Conservation (phyloP, 805 yeast species). For the Schwanniomyces yamadae region DNA sequence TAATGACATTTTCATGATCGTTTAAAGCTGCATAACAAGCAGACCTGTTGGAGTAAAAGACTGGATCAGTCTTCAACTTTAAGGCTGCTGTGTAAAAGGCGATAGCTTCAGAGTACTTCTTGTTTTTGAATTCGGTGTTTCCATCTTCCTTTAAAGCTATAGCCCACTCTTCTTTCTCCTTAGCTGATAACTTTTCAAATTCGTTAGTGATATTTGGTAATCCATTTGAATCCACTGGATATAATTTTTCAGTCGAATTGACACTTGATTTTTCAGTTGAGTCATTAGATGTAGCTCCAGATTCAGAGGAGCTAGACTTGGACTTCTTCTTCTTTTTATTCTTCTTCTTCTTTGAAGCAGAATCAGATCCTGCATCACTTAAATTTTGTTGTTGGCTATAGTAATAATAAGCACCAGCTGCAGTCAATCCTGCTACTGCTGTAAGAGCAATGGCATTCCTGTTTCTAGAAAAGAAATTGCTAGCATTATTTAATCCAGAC, state of each 20-base stretch:
- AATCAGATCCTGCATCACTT: conserved; percentile 14
- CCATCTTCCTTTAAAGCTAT: conserved; percentile 85
- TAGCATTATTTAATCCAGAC: conserved; percentile 17
- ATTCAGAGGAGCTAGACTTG: conserved; percentile 11
- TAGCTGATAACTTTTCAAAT: conserved; percentile 44
- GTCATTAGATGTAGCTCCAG: conserved; percentile 8
- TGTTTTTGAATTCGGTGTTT: conserved; percentile 69
- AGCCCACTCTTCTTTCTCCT: conserved; percentile 64
- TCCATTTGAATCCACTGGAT: conserved; percentile 57
- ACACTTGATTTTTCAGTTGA: conserved; percentile 30
- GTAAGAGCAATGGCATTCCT: conserved; percentile 64
- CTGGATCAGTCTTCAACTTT: conserved; percentile 73
- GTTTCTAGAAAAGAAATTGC: conserved; percentile 47
- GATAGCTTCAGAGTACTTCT: conserved; percentile 74
- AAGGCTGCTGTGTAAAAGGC: conserved; percentile 79
- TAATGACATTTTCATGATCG: conserved; percentile 79
- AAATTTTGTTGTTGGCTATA: conserved; percentile 25
- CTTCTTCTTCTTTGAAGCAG: conserved; percentile 20
- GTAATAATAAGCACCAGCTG: conserved; percentile 59
- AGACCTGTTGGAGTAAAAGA: conserved; percentile 91
- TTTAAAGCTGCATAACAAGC: conserved; percentile 88
- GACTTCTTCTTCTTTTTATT: conserved; percentile 46
- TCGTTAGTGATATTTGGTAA: conserved; percentile 54
- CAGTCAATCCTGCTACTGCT: conserved; percentile 62
- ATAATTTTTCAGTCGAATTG: conserved; percentile 25